A percentile compares a stretch with the other conserved stretches of the same genome.
These are phyloP conservation scores for Pleoardoris graminearum DNA, from an alignment of 2,329 filamentous ascomycete species.

Conservation along the genomic window DNA sequence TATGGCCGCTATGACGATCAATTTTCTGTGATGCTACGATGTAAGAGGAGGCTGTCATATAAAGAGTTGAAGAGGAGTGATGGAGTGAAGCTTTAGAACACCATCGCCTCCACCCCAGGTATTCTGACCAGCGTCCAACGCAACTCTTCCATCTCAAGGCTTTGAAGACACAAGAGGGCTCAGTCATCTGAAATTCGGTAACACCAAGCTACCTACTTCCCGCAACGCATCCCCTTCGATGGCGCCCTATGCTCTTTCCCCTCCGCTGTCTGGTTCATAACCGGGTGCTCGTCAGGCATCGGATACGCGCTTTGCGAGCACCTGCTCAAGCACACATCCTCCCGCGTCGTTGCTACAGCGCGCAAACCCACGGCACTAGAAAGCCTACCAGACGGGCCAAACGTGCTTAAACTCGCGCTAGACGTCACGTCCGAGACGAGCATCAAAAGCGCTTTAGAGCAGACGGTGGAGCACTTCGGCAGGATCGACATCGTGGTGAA, in stretches of 20 bases:
- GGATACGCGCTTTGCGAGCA: constrained; percentile 48
- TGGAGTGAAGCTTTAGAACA: too few relatives aligned
- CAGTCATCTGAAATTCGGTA: too few relatives aligned
- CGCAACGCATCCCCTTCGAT: too few relatives aligned
- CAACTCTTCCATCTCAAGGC: too few relatives aligned
- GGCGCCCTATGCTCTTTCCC: constrained; percentile 19
- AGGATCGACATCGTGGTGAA: constrained; percentile 56
- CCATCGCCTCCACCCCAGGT: too few relatives aligned
- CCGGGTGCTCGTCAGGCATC: constrained; percentile 56
- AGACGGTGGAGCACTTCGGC: constrained; percentile 71
- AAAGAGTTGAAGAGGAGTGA: too few relatives aligned
- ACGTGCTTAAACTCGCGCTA: constrained; percentile 52
- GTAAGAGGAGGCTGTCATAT: too few relatives aligned
- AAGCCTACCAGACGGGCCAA: constrained; percentile 45
- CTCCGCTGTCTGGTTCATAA: constrained; percentile 24
- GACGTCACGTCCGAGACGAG: constrained; percentile 52
- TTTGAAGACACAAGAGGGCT: too few relatives aligned
- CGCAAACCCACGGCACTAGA: constrained; percentile 50
- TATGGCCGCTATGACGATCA: too few relatives aligned
- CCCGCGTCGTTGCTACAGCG: constrained; percentile 55
- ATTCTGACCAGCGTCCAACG: too few relatives aligned
- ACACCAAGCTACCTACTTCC: too few relatives aligned
- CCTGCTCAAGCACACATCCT: constrained; percentile 44
- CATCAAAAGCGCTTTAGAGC: constrained; percentile 43
- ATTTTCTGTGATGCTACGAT: too few relatives aligned